These are phyloP conservation scores for Coemansia javaensis DNA, from an alignment of 192 early-diverging fungal genomes.

Conservation along the genomic window DNA sequence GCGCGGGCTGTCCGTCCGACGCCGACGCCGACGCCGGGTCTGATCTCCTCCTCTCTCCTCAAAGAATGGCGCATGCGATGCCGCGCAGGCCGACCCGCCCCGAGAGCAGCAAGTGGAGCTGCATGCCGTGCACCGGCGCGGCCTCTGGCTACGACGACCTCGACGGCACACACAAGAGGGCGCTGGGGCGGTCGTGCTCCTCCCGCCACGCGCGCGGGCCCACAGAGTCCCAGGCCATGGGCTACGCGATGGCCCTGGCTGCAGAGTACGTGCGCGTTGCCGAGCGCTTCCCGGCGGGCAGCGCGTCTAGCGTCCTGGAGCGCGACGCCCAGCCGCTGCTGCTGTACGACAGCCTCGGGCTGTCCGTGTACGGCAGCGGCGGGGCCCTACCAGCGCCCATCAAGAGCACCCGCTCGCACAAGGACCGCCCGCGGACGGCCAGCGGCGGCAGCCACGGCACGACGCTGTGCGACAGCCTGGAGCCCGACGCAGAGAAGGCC, in stretches of 20 bases:
- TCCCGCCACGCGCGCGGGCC: not conserved
- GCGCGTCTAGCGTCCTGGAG: no score
- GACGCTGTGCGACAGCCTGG: not conserved
- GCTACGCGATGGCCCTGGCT: not conserved
- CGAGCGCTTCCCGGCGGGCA: not conserved
- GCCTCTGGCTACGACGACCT: not conserved
- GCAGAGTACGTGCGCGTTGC: not conserved
- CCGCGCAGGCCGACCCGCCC: no score
- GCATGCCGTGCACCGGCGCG: no score
- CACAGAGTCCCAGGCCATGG: not conserved
- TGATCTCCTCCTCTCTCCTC: no score
- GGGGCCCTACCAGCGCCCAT: not conserved
- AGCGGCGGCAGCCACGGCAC: not conserved
- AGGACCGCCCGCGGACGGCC: not conserved
- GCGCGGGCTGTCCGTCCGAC: no score
- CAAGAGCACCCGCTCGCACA: conserved; percentile 1
- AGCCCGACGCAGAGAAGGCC: not conserved
- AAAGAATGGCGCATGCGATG: no score
- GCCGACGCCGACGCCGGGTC: no score
- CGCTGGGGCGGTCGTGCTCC: not conserved
- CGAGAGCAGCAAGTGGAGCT: no score
- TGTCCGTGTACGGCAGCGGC: not conserved
- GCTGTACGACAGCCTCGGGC: not conserved
- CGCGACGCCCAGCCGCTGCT: no score
- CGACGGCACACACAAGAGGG: not conserved